Evolutionary conservation across 2,329 filamentous ascomycete species (phyloP).

Genomic region (Fusarium haematococcum): DNA sequence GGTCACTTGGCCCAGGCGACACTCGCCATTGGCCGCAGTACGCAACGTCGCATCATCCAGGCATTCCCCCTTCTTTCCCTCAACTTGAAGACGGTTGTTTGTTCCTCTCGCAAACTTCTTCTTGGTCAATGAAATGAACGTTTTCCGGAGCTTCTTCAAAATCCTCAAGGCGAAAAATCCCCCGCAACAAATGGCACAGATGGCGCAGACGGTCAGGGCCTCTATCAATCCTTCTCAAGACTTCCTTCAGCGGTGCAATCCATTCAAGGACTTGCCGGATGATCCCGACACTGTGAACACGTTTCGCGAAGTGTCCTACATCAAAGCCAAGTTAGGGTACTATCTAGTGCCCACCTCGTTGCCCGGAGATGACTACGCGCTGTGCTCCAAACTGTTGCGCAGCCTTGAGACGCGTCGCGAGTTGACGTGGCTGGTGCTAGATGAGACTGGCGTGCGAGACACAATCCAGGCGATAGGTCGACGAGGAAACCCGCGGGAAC

Average conservation of each 20-base stretch:
- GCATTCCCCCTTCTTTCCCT: background rate
- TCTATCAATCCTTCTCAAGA: constrained; percentile 10
- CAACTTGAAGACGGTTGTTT: background rate
- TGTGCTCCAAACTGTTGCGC: constrained; percentile 23
- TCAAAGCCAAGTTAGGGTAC: constrained; percentile 14
- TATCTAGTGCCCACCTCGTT: constrained; percentile 23
- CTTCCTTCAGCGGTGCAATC: constrained; percentile 30
- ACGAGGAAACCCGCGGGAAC: background rate
- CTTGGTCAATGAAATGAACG: constrained; percentile 9
- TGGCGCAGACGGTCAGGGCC: constrained; percentile 18
- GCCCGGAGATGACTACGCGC: constrained; percentile 23
- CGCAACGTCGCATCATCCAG: background rate
- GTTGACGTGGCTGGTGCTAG: constrained; percentile 20
- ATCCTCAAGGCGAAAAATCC: constrained; percentile 14
- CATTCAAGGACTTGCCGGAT: constrained; percentile 21
- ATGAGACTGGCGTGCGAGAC: constrained; percentile 23
- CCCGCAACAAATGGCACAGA: constrained; percentile 10
- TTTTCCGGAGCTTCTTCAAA: constrained; percentile 20
- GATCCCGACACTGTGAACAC: constrained; percentile 23
- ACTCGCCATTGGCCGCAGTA: background rate
- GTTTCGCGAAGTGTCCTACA: constrained; percentile 25
- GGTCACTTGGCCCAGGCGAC: background rate
- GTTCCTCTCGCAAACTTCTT: background rate
- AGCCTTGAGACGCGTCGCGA: constrained; percentile 32
- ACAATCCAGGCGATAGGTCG: constrained; percentile 20